Conservation (phyloP, 2,329 filamentous ascomycete genomes). For the Phialemonium atrogriseum region DNA sequence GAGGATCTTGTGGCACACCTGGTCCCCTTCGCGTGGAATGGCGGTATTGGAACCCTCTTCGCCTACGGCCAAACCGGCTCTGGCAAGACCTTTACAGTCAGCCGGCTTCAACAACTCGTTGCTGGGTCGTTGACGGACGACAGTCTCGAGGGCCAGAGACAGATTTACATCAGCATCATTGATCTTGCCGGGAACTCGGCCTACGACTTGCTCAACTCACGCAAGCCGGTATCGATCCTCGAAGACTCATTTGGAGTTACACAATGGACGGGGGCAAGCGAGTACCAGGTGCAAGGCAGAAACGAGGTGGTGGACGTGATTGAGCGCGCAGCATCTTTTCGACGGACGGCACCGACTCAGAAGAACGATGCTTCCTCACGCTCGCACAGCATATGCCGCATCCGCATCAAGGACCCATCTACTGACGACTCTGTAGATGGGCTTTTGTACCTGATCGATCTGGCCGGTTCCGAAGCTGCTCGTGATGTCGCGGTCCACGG, state of each 20-base stretch:
- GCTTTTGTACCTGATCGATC: conserved; percentile 36
- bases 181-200: conserved; percentile 4
- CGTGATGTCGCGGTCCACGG: conserved; percentile 31
- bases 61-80: conserved; percentile 41
- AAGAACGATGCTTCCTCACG: conserved; percentile 40
- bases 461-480: conserved; percentile 40
- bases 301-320: conserved; percentile 23
- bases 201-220: conserved; percentile 31
- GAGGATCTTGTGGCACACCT: conserved; percentile 29
- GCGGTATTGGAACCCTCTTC: conserved; percentile 39
- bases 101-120: conserved; percentile 29
- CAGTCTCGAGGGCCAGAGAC: conserved; percentile 12
- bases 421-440: conserved; percentile 25
- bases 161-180: conserved; percentile 13
- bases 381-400: conserved; percentile 39
- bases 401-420: conserved; percentile 30
- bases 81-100: conserved; percentile 38
- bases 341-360: conserved; percentile 31
- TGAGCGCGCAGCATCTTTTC: conserved; percentile 27
- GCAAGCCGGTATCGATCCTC: conserved; percentile 31
- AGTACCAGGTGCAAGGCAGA: conserved; percentile 23
- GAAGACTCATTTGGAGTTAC: conserved; percentile 36
- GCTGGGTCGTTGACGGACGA: conserved; percentile 19
- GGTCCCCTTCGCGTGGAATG: conserved; percentile 35
- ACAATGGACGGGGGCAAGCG: conserved; percentile 34